Base-by-base conservation (phyloP, 1,139 yeast species). In the Yamadazyma atlantica region DNA sequence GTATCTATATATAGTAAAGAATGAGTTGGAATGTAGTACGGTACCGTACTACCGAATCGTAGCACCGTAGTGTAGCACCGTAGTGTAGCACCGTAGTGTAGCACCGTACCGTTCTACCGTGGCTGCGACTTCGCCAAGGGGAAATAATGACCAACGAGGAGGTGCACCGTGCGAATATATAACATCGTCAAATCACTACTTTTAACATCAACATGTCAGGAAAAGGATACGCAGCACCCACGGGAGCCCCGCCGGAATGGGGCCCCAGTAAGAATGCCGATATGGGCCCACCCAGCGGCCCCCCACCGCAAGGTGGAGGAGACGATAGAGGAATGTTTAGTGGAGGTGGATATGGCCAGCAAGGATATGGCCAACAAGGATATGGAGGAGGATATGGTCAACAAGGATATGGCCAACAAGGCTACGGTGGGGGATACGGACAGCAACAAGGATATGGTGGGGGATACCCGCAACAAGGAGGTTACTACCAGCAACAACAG, bases 191-290 rank as follows among this genome's bases (percentile, higher is more conserved):
- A 9, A 6, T 19, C 9, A 9, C 9, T 19, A 19, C 22, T 19
- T 19, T n/a, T n/a, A 19, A 6, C 22, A 19, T 19, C 9, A 19
- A 19, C 22, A 23, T 51, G 50, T 42, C 53, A 19, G 36, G 44
- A n/a, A 53, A 57, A 33, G 44, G 51, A 34, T 64, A 65, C 51
- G 48, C 54, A 22, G 69, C 75, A 9, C 76, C 76, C 13, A 65
- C 73, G 3, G 77, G 77, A 4, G 64, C 72, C 9, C 77, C 77
- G 16, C 75, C 75, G n/a, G 62, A 54, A 44, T 70, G 74, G 73
- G 51, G 60, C 32, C 36, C 35, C 40, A 44, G 50, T 43, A 37
- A 46, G 19, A 16, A 32, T 2, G 36, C 39, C 15, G 31, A 42
- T 5, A 42, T 45, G 17, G 53, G 53, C 35, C 46, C 53, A 35